Evolutionary conservation across 2,329 filamentous ascomycete genomes (phyloP), one percentile per base, ranked within the genome.

Genomic region (Penicillium sp.): DNA sequence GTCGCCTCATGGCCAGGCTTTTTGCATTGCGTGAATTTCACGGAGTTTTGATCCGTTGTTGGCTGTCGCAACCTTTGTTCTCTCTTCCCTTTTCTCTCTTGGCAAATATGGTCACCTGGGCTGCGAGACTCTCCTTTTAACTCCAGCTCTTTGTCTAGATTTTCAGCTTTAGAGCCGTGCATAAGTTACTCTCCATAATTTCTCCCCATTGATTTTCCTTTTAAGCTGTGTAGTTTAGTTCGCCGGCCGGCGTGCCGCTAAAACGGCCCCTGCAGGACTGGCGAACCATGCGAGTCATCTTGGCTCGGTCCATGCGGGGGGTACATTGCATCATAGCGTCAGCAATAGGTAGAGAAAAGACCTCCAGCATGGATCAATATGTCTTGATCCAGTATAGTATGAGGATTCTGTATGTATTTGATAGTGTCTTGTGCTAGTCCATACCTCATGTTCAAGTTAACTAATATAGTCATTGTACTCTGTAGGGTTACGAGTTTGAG

Each of bases 11-110:
- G 58, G 56, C 52, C 49, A 59, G 52, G 52, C 49, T 42, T 50
- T n/a, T 61, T 63, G 61, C 61, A 64, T 63, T 65, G 59, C 64
- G 59, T 59, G 58, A 55, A 58, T 54, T 45, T 36, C 51, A 43
- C 51, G 55, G 56, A 54, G 49, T 54, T 49, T 37, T 56, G 51
- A 58, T 55, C 57, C 52, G 52, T 56, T 39, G 45, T 58, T 59
- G 58, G 59, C 53, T 53, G 40, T 58, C 40, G 51, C 53, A 55
- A 55, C 54, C 48, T 19, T 51, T 51, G 26, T 43, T 34, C 47
- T 39, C 48, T 48, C 48, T 50, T 10, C 26, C 54, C 39, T 39
- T 24, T 40, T 49, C 44, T 50, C 48, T 55, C 52, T 57, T 57
- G 51, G 55, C 59, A 61, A 63, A 64, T 64, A 64, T 55, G 56